Conservation (phyloP, 2,329 filamentous ascomycete species). For the Diplodia mutila region DNA sequence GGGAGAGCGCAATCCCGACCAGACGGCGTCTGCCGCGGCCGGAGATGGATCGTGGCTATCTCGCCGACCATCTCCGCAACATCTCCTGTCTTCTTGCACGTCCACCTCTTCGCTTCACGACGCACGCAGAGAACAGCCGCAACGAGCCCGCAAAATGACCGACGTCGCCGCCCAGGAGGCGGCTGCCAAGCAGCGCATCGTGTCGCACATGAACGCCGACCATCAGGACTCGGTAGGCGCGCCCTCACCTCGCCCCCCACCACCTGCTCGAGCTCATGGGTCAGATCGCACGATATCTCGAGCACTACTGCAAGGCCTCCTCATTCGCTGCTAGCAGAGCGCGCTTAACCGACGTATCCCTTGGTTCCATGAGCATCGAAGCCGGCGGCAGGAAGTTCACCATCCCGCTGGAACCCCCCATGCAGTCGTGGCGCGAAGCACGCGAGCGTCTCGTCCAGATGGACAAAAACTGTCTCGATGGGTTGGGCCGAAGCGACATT, state of each 20-base stretch:
- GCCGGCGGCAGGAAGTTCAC: conserved; percentile 54
- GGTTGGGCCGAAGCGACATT: conserved; percentile 64
- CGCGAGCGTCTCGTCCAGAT: conserved; percentile 74
- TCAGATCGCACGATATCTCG: conserved; percentile 71
- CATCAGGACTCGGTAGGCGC: conserved; percentile 67
- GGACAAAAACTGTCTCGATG: conserved; percentile 62
- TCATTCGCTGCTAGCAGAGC: conserved; percentile 60
- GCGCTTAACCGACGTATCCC: conserved; percentile 66
- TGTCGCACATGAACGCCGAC: conserved; percentile 85
- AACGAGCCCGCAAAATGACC: conserved; percentile 31
- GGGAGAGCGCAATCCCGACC: background rate
- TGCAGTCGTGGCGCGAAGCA: conserved; percentile 69
- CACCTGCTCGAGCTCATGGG: conserved; percentile 25
- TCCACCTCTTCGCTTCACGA: background rate
- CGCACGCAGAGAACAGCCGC: background rate
- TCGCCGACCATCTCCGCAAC: conserved; percentile 8
- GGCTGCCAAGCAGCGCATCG: conserved; percentile 63
- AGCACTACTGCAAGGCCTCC: conserved; percentile 67
- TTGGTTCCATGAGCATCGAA: conserved; percentile 64
- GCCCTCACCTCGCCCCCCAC: background rate
- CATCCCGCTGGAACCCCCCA: conserved; percentile 70
- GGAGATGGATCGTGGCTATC: conserved; percentile 18
- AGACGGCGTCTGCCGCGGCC: background rate
- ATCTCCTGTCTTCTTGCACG: background rate
- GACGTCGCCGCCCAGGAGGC: conserved; percentile 47